phyloP scores from a whole-genome alignment of 1,284 basidiomycete species.

The Boletus subluridellus region DNA sequence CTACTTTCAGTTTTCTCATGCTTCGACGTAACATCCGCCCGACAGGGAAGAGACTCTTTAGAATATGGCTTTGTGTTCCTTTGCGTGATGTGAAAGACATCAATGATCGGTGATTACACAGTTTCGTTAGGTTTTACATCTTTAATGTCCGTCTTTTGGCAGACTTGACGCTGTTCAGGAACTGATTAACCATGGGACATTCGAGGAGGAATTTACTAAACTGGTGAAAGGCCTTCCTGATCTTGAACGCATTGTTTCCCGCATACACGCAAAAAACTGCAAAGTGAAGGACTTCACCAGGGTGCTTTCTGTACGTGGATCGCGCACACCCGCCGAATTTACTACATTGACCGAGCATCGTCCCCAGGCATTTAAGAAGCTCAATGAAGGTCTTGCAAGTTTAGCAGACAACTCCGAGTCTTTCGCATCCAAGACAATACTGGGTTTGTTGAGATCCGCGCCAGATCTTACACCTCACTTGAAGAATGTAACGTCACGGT shows the following conservation, averaged over 20 bases:
- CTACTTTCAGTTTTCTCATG: slow-evolving; percentile 4
- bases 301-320: slow-evolving; percentile 62
- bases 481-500: slow-evolving; percentile 73
- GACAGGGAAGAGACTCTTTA: slow-evolving; percentile 85
- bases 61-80: slow-evolving; percentile 92
- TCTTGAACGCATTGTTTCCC: slow-evolving; percentile 88
- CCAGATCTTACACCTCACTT: slow-evolving; percentile 74
- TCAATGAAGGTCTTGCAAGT: slow-evolving; percentile 64
- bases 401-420: slow-evolving; percentile 63
- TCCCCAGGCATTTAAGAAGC: slow-evolving; percentile 67
- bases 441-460: slow-evolving; percentile 71
- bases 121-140: slow-evolving; percentile 8
- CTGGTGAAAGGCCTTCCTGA: slow-evolving; percentile 84
- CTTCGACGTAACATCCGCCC: slow-evolving; percentile 12
- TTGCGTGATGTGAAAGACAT: slow-evolving; percentile 78
- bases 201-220: slow-evolving; percentile 71
- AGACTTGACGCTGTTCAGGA: slow-evolving; percentile 92
- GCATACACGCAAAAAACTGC: slow-evolving; percentile 89
- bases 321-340: background rate
- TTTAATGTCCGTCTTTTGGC: slow-evolving; percentile 18
- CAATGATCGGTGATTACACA: slow-evolving; percentile 66
- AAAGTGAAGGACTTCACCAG: slow-evolving; percentile 83
- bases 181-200: slow-evolving; percentile 72
- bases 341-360: slow-evolving; percentile 4
- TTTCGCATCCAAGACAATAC: slow-evolving; percentile 75